Percentiles rank a stretch among this genome's conserved stretches.
These are phyloP conservation scores for Pyrenophora tritici-repentis DNA, from an alignment of 2,329 filamentous ascomycete genomes.

Conservation along the genomic window DNA sequence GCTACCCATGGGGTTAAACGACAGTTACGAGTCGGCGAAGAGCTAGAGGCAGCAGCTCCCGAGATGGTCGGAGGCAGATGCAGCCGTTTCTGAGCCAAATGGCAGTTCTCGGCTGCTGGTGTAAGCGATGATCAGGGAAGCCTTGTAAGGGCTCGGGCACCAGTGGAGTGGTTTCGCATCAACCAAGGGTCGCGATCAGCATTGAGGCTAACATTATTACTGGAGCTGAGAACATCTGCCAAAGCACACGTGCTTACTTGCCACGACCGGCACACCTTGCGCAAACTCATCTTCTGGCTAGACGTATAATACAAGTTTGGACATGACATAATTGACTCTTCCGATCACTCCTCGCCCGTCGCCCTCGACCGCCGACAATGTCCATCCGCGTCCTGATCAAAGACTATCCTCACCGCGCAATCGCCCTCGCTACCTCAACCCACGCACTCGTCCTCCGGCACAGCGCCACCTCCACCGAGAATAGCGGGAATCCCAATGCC, in stretches of 20 bases:
- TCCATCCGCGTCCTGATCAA: slow-evolving; percentile 78
- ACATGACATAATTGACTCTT: slow-evolving; percentile 29
- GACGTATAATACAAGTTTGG: slow-evolving; percentile 8
- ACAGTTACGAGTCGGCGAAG: slow-evolving; percentile 2
- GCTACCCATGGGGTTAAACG: neutral
- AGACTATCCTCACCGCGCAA: slow-evolving; percentile 84
- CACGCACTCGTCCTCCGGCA: slow-evolving; percentile 86
- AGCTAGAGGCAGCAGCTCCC: slow-evolving; percentile 4
- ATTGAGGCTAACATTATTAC: slow-evolving; percentile 18
- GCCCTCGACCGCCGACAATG: slow-evolving; percentile 35
- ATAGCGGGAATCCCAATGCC: slow-evolving; percentile 57
- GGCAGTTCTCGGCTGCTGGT: slow-evolving; percentile 13
- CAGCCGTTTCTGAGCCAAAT: slow-evolving; percentile 10
- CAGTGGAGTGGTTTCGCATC: slow-evolving; percentile 19
- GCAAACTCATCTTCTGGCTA: slow-evolving; percentile 1
- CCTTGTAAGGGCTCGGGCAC: slow-evolving; percentile 24
- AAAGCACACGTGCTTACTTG: slow-evolving; percentile 32
- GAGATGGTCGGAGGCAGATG: slow-evolving; percentile 1
- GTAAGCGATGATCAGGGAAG: slow-evolving; percentile 18
- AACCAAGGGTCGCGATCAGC: slow-evolving; percentile 19
- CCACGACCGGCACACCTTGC: slow-evolving; percentile 14
- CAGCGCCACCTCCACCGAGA: slow-evolving; percentile 67
- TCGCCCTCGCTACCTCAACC: slow-evolving; percentile 79
- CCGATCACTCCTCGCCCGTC: slow-evolving; percentile 10
- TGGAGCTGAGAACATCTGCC: slow-evolving; percentile 21